Evolutionary conservation across 371 early-diverging fungal species (phyloP), one percentile per base, ranked within the genome.

Genomic region (Syncephalastrum contaminatum): DNA sequence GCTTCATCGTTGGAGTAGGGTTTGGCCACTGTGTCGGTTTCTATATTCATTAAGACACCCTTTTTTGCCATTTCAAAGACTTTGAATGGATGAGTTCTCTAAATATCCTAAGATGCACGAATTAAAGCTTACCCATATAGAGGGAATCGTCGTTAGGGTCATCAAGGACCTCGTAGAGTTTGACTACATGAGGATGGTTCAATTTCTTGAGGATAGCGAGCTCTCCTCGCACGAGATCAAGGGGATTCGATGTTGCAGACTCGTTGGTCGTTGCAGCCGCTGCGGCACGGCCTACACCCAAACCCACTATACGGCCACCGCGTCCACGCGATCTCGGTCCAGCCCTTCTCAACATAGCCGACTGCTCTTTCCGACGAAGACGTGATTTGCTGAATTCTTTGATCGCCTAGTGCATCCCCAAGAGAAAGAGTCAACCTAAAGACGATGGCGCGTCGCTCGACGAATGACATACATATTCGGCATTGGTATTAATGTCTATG

Each of bases 191-290:
- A 0, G 71, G 72, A 66, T 99, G 99, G 59, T 88, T 75, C 20
- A 98, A 78, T 73, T 95, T 96, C 70, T 97, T 96, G 43, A 94
- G 73, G 24, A 99, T 89, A 21, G 97, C 98, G 45, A 99, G 82
- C 70, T 99, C 99, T 0, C 86, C 82, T 49, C 92, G 80, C 18
- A 98, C 90, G 30, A 95, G 75, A 60, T 92, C 90, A 51, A 97
- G 79, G 0, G 96, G 93, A 48, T 93, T 81, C 10, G 36, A 30
- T 10, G 12, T 8, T 1, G 27, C 22, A 0, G 52, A 20, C 30
- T 61, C 40, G 14, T 19, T 39, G 16, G 27, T 48, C 13, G 42
- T 43, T 12, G 54, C 45, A 8, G 50, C 43, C 6, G 46, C 48
- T 2, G 46, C 48, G 5, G 30, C 53, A 19, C 71, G 53, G 10